phyloP scores from a whole-genome alignment of 176 grass and related monocot genomes.

The Hordeum marinum region DNA sequence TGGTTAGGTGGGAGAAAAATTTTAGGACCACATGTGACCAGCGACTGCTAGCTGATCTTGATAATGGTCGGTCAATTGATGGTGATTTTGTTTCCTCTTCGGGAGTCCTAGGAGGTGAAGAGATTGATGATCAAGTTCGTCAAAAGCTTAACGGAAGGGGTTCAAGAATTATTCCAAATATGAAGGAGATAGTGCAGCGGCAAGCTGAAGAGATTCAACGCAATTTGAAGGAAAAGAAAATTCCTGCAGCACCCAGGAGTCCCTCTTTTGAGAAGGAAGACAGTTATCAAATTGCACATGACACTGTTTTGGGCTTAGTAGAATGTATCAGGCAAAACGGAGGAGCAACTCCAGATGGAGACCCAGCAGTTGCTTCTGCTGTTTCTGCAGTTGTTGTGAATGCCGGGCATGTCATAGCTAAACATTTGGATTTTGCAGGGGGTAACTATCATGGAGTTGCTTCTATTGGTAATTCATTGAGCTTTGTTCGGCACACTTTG shows the following conservation, averaged over 20 bases:
- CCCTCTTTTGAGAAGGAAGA: slow-evolving; percentile 71
- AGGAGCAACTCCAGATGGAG: slow-evolving; percentile 58
- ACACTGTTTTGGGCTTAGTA: slow-evolving; percentile 65
- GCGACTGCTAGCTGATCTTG: slow-evolving; percentile 86
- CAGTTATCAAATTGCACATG: slow-evolving; percentile 81
- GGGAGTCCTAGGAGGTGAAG: slow-evolving; percentile 55
- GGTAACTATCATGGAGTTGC: slow-evolving; percentile 60
- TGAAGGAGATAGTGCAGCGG: slow-evolving; percentile 93
- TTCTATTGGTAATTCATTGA: slow-evolving; percentile 51
- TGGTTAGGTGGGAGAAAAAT: slow-evolving; percentile 84
- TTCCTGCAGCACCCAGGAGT: slow-evolving; percentile 47
- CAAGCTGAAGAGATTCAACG: slow-evolving; percentile 58
- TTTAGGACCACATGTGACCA: slow-evolving; percentile 79
- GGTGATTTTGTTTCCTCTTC: slow-evolving; percentile 64
- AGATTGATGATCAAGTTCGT: slow-evolving; percentile 76
- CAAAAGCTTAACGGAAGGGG: slow-evolving; percentile 75
- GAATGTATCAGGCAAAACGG: slow-evolving; percentile 82
- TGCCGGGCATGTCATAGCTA: slow-evolving; percentile 67
- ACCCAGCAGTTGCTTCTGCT: slow-evolving; percentile 72
- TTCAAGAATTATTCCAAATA: slow-evolving; percentile 61
- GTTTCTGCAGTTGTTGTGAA: slow-evolving; percentile 83
- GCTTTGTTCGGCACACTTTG: slow-evolving; percentile 63
- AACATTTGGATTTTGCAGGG: slow-evolving; percentile 76
- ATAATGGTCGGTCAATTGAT: slow-evolving; percentile 72
- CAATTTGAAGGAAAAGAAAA: slow-evolving; percentile 81